Evolutionary conservation across 108 stramenopile species (phyloP), one percentile per base, ranked within the genome.

Genomic region (Aurantiochytrium sp.): DNA sequence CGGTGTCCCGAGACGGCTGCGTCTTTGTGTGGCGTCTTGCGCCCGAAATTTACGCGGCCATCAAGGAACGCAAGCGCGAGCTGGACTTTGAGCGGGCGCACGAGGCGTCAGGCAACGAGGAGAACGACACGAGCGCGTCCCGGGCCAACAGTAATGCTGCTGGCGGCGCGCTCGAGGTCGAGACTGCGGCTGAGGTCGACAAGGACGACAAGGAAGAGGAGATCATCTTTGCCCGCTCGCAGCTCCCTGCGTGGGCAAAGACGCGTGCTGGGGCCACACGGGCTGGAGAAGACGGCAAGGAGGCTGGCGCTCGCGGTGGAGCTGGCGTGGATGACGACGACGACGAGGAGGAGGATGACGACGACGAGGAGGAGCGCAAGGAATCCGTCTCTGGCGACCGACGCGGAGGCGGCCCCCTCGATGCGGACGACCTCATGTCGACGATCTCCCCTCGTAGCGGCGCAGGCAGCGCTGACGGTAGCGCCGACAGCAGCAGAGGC

Each of bases 21-120:
- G 32, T 90, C 36, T 81, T 90, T 48, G 90, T 90, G 32, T 90
- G 90, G 90, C 50, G 90, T 24, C 90, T 90, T 22, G 54, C 53
- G 4, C 81, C 89, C 4, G 86, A 85, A 37, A 32, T 90, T 15
- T 37, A 53, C 27, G 52, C 37, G 17, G 81, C 87, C 19, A 87
- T 69, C 86, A 68, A 87, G 22, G 87, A 89, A 68, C 86, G 86
- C 21, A 32, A 69, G 30, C 31, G 69, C 52, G 86, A 87, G 69
- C 48, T 88, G 6, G 85, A 81, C 17, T 36, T 10, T n/a, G 69
- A 45, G 30, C 0, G 69, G n/a, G 59, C 85, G 39, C 85, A 19
- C 6, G 85, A 52, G 4, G 55, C 55, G 52, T 27, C 32, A 36
- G 37, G 4, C 45, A 39, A 8, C 6, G 48, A 31, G 31, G 54